Base-by-base conservation (phyloP, 805 yeast genomes). In the Yamadazyma takamatsuzukensis region DNA sequence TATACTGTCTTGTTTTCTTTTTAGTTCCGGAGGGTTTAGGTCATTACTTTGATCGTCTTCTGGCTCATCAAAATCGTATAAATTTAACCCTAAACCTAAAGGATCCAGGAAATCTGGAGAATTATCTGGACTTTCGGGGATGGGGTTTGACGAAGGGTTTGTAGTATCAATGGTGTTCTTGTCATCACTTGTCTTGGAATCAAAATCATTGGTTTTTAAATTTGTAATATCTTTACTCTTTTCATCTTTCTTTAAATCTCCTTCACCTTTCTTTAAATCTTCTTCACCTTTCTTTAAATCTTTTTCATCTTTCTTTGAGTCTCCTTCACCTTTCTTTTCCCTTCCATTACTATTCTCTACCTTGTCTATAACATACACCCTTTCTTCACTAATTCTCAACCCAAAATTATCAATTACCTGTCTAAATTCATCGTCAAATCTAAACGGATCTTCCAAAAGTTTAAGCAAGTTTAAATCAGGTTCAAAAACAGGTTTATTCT, bases 361-460 rank as follows among this genome's bases (percentile, higher is more conserved):
- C n/a, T n/a, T n/a, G 18, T 34, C 15, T 10, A 34, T 13, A 22
- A 23, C 15, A n/a, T 27, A 29, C 11, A 22, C 21, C 15, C 27
- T 31, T 26, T 35, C 39, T 18, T 35, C 27, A 16, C 24, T 35
- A 9, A 32, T 29, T 6, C 36, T 33, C 18, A 37, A 17, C 10
- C 46, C 46, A 21, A 39, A 39, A 8, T 29, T 30, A 10, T 36
- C 34, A 8, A n/a, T n/a, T n/a, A n/a, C n/a, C n/a, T n/a, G n/a
- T n/a, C n/a, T n/a, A n/a, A n/a, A n/a, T n/a, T 42, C 37, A 11
- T 30, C 36, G 5, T 37, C 32, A n/a, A 25, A 24, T 15, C 33
- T 36, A 16, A 43, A 40, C 2, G 42, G 43, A 17, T 33, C 22
- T 9, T 33, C 28, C 10, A 37, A 18, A 15, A 36, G 18, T 15